Percentiles rank a stretch among this genome's conserved stretches.
Conservation (phyloP, 1,139 yeast species). For the Blastobotrys elegans region DNA sequence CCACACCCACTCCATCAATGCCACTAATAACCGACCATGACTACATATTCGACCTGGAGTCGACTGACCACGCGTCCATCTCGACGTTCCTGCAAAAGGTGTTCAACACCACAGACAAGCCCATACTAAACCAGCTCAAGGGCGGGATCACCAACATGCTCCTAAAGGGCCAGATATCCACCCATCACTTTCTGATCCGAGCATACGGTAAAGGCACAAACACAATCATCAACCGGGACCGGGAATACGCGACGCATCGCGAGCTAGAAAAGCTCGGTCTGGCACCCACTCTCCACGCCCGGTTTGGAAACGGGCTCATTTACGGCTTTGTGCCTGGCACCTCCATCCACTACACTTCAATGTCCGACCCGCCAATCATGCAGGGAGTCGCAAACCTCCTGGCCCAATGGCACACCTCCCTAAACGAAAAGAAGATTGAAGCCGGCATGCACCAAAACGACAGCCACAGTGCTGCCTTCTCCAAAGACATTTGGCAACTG, state of each 20-base stretch:
- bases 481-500: slow-evolving; percentile 52
- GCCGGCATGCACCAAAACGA: slow-evolving; percentile 38
- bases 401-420: slow-evolving; percentile 64
- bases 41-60: background rate
- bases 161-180: slow-evolving; percentile 41
- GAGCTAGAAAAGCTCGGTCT: slow-evolving; percentile 54
- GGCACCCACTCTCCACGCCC: slow-evolving; percentile 66
- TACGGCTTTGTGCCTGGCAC: slow-evolving; percentile 69
- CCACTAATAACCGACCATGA: too few species aligned
- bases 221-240: slow-evolving; percentile 66
- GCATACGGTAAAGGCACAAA: slow-evolving; percentile 76
- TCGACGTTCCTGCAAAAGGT: background rate
- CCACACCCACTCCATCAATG: too few species aligned
- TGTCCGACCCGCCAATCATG: slow-evolving; percentile 45
- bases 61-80: background rate
- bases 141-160: slow-evolving; percentile 83
- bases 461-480: slow-evolving; percentile 10
- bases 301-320: slow-evolving; percentile 69
- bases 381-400: slow-evolving; percentile 61
- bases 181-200: slow-evolving; percentile 50
- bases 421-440: slow-evolving; percentile 44
- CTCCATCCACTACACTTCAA: slow-evolving; percentile 53
- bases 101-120: background rate
- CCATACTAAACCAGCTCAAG: slow-evolving; percentile 39
- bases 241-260: slow-evolving; percentile 70